A percentile compares a stretch with the other conserved stretches of the same genome.
Conservation (phyloP, 306 rosid genomes). For the Dryas alaskensis region DNA sequence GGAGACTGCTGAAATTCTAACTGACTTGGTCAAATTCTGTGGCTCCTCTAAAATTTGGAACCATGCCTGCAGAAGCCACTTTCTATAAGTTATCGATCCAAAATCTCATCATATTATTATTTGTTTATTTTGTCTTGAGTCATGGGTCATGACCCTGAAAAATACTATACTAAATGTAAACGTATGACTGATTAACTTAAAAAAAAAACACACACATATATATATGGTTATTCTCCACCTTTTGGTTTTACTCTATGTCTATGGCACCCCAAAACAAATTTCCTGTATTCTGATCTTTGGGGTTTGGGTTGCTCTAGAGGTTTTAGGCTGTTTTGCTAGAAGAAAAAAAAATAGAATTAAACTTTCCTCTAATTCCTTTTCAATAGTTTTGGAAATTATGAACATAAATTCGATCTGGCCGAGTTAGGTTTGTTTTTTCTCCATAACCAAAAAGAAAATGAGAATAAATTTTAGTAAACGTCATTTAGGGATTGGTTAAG, state of each 20-base stretch:
- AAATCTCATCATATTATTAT: background rate
- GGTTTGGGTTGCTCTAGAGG: too few relatives aligned
- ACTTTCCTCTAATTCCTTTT: background rate
- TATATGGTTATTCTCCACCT: background rate
- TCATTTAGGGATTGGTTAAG: background rate
- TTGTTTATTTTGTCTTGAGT: background rate
- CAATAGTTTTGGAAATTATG: background rate
- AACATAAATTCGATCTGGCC: background rate
- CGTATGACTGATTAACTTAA: background rate
- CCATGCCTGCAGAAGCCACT: slow-evolving; percentile 9
- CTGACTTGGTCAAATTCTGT: slow-evolving; percentile 40
- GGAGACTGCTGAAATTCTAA: slow-evolving; percentile 18
- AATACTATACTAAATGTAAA: background rate
- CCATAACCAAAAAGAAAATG: background rate
- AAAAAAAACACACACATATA: too few relatives aligned
- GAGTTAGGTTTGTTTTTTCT: too few relatives aligned
- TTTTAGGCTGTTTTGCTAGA: too few relatives aligned
- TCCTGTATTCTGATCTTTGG: too few relatives aligned
- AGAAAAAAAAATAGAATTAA: too few relatives aligned
- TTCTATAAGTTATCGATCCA: background rate
- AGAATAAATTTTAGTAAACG: background rate
- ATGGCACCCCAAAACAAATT: background rate
- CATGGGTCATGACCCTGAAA: background rate
- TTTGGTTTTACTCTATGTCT: background rate
- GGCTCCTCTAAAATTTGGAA: background rate